Evolutionary conservation across 164 flowering plant species (phyloP).

Genomic region (Malania oleifera): DNA sequence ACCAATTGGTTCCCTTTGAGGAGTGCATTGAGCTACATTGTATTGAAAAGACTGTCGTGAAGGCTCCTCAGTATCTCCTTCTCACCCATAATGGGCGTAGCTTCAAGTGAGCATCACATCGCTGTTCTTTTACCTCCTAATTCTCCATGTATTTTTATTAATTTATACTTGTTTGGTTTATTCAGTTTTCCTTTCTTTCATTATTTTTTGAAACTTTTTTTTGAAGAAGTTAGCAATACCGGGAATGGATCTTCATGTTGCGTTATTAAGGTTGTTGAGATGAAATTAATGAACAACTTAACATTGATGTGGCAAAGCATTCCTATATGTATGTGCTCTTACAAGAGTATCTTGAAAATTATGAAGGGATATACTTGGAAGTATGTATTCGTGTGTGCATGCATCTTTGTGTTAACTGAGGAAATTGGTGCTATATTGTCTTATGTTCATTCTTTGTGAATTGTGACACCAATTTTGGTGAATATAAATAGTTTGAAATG

Average conservation of each 20-base stretch:
- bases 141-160: neutral
- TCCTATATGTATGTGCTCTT: too few relatives aligned
- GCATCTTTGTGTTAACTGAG: neutral
- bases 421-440: too few relatives aligned
- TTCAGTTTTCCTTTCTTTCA: neutral
- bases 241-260: neutral
- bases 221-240: neutral
- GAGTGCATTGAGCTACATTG: conserved; percentile 74
- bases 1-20: conserved; percentile 92
- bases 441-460: too few relatives aligned
- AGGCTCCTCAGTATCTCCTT: conserved; percentile 81
- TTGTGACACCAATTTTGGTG: too few relatives aligned
- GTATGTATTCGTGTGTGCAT: neutral
- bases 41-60: conserved; percentile 55
- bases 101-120: conserved; percentile 70
- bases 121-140: neutral
- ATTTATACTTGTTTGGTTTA: neutral
- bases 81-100: conserved; percentile 91
- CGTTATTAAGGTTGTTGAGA: neutral
- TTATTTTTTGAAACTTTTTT: conserved; percentile 4
- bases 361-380: neutral
- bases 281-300: too few relatives aligned
- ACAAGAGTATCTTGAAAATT: neutral
- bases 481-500: too few relatives aligned
- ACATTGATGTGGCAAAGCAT: too few relatives aligned